These are phyloP conservation scores for Physcia stellaris DNA, from an alignment of 495 filamentous ascomycete species.

Conservation along the genomic window DNA sequence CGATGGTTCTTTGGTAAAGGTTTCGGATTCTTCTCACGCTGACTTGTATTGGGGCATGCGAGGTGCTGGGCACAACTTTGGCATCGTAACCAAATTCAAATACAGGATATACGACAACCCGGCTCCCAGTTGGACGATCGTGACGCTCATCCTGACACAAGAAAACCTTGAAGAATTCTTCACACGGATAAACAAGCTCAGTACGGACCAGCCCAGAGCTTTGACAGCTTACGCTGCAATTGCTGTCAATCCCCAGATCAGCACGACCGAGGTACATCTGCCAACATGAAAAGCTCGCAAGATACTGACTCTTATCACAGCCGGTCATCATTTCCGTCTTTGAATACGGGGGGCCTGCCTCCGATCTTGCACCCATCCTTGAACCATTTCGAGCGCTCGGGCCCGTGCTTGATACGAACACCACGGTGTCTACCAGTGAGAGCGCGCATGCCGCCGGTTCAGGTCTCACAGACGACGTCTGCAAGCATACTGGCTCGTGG, in stretches of 20 bases:
- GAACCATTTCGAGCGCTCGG: background rate
- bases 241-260: background rate
- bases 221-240: constrained; percentile 3
- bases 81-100: constrained; percentile 15
- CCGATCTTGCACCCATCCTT: background rate
- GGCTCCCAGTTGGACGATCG: background rate
- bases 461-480: background rate
- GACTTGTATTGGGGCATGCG: constrained; percentile 22
- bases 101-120: background rate
- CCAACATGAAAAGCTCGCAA: background rate
- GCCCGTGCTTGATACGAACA: background rate
- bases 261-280: background rate
- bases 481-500: background rate
- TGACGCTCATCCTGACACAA: constrained; percentile 1
- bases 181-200: background rate
- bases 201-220: constrained; percentile 1
- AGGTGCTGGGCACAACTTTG: constrained; percentile 27
- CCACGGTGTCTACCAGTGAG: background rate
- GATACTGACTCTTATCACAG: background rate
- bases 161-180: constrained; percentile 7
- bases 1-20: constrained; percentile 19
- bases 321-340: background rate
- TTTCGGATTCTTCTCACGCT: constrained; percentile 12
- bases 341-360: background rate
- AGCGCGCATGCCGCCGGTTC: background rate